Conservation (phyloP, 2,329 filamentous ascomycete genomes). For the Calonectria fujianensis region DNA sequence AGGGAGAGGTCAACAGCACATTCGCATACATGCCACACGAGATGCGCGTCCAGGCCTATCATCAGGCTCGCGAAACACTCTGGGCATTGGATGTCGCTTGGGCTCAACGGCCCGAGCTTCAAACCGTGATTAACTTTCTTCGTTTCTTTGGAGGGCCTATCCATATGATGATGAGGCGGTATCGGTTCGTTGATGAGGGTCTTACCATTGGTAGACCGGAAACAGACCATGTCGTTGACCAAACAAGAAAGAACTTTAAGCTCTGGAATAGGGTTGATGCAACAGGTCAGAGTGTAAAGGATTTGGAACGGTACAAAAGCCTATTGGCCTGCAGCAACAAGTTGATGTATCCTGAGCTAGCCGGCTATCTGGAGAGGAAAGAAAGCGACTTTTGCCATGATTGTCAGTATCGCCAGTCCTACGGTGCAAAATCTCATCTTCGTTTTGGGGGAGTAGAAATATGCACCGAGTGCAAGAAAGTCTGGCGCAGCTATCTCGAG, state of each 20-base stretch:
- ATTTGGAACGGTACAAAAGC: not conserved
- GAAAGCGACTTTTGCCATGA: not conserved
- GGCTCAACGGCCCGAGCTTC: not conserved
- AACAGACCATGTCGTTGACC: not conserved
- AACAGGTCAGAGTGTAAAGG: not conserved
- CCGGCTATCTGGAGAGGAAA: not conserved
- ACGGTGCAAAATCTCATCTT: not conserved
- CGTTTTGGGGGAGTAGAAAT: constrained; percentile 5
- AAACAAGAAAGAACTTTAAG: constrained; percentile 1
- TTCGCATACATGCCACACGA: not conserved
- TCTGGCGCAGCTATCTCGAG: not conserved
- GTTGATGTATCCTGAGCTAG: not conserved
- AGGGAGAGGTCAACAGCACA: not conserved
- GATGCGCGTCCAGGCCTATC: not conserved
- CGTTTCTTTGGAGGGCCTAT: not conserved
- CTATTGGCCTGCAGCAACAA: not conserved
- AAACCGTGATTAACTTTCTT: not conserved
- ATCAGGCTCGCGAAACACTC: not conserved
- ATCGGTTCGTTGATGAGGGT: constrained; percentile 7
- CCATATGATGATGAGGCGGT: constrained; percentile 6
- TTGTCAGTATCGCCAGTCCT: not conserved
- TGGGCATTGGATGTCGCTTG: constrained; percentile 12
- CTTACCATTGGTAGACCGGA: constrained; percentile 6
- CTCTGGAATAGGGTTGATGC: not conserved
- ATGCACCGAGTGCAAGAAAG: not conserved